Conservation (phyloP, 2,329 filamentous ascomycete species). For the Stylonectria norvegica region DNA sequence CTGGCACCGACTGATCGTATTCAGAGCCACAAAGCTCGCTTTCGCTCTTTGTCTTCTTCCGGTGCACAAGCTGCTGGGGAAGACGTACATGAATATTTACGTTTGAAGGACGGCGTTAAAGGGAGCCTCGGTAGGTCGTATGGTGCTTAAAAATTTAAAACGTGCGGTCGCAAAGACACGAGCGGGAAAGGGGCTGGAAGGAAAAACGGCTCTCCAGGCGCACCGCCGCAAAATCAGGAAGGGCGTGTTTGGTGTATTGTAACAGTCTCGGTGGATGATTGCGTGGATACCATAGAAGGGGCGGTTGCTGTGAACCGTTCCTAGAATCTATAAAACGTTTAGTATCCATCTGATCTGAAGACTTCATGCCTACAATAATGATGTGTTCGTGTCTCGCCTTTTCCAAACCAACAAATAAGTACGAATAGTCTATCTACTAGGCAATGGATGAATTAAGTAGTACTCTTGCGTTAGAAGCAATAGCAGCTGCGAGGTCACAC, state of each 20-base stretch:
- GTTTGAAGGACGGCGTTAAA: slow-evolving; percentile 10
- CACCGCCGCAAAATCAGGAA: slow-evolving; percentile 3
- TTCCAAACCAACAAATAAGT: too few species aligned
- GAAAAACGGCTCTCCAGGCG: slow-evolving; percentile 7
- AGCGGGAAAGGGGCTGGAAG: slow-evolving; percentile 3
- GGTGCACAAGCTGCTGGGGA: background rate
- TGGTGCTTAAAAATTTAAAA: slow-evolving; percentile 1
- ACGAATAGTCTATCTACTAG: too few species aligned
- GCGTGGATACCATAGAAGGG: too few species aligned
- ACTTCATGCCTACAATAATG: too few species aligned
- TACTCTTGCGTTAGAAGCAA: too few species aligned
- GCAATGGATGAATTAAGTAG: too few species aligned
- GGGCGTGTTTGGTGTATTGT: slow-evolving; percentile 12
- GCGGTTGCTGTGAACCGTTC: too few species aligned
- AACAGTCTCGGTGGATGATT: slow-evolving; percentile 7
- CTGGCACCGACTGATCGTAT: background rate
- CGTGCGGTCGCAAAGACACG: background rate
- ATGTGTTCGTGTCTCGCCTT: too few species aligned
- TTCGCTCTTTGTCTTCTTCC: background rate
- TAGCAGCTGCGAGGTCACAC: too few species aligned
- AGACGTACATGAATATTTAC: slow-evolving; percentile 7
- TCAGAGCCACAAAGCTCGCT: background rate
- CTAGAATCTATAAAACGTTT: too few species aligned
- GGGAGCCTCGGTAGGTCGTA: slow-evolving; percentile 2
- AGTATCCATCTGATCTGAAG: too few species aligned